phyloP scores from a whole-genome alignment of 257 asterid genomes.

The Primulina huaijiensis region DNA sequence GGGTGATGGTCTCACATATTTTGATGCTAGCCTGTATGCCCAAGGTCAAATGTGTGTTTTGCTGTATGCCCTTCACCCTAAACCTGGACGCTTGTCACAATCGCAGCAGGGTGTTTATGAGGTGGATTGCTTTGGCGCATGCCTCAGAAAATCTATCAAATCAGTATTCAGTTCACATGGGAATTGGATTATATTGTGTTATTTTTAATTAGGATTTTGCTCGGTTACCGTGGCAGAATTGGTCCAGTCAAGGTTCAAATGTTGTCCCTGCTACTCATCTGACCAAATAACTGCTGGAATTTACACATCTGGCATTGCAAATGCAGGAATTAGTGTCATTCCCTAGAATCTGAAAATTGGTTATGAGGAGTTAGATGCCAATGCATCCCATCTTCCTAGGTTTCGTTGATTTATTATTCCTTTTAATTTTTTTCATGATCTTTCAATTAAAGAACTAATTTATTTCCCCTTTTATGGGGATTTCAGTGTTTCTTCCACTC shows the following conservation, averaged over 20 bases:
- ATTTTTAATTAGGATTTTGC: constrained; percentile 75
- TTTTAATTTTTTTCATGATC: neutral
- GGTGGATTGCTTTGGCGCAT: constrained; percentile 41
- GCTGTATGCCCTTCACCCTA: constrained; percentile 96
- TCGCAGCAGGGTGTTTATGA: constrained; percentile 96
- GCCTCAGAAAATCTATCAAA: constrained; percentile 3
- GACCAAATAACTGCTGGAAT: constrained; percentile 53
- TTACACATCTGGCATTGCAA: constrained; percentile 38
- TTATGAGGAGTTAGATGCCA: constrained; percentile 55
- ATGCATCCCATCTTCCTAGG: constrained; percentile 64
- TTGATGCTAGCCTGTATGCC: constrained; percentile 61
- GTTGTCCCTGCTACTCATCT: constrained; percentile 58
- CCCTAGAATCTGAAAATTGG: constrained; percentile 58
- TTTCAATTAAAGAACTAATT: constrained; percentile 6
- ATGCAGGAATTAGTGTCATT: constrained; percentile 50
- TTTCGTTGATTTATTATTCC: constrained; percentile 22
- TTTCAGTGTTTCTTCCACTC: constrained; percentile 59
- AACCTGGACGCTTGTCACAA: constrained; percentile 84
- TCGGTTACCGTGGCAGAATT: constrained; percentile 89
- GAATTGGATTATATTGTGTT: constrained; percentile 3
- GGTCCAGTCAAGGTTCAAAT: constrained; percentile 67
- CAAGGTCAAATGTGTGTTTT: constrained; percentile 72
- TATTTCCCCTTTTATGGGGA: constrained; percentile 14
- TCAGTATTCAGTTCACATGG: neutral
- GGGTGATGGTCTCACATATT: constrained; percentile 63